Conservation (phyloP, 2,329 filamentous ascomycete species). For the Stachybotrys echinatus region DNA sequence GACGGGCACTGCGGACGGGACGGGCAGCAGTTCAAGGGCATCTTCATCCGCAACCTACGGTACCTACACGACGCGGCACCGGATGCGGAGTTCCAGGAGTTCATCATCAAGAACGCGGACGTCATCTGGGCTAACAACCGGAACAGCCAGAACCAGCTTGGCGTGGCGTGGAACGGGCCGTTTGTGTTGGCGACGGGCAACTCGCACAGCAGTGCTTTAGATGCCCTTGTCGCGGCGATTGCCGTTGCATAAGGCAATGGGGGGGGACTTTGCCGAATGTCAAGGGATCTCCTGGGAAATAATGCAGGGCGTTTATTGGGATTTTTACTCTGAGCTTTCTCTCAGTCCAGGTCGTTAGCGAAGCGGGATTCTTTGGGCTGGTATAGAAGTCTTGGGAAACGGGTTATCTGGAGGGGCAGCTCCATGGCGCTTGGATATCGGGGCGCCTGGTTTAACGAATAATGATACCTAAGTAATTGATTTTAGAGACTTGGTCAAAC, state of each 20-base stretch:
- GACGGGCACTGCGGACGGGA: slow-evolving; percentile 37
- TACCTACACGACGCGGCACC: slow-evolving; percentile 49
- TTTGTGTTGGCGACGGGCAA: slow-evolving; percentile 45
- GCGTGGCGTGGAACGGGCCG: slow-evolving; percentile 62
- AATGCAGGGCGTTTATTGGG: too few species aligned
- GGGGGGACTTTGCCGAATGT: too few species aligned
- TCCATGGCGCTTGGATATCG: not conserved
- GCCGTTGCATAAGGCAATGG: slow-evolving; percentile 26
- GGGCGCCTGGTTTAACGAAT: not conserved
- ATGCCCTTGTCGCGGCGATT: slow-evolving; percentile 59
- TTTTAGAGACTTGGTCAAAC: not conserved
- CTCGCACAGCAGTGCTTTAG: slow-evolving; percentile 61
- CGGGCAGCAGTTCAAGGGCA: slow-evolving; percentile 65
- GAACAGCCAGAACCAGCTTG: slow-evolving; percentile 44
- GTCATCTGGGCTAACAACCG: slow-evolving; percentile 60
- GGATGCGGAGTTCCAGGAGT: slow-evolving; percentile 41
- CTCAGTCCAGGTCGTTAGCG: too few species aligned
- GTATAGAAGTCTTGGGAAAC: not conserved
- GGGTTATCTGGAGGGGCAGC: not conserved
- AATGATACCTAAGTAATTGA: not conserved
- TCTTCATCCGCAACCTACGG: slow-evolving; percentile 61
- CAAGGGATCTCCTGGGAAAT: too few species aligned
- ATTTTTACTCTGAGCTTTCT: too few species aligned
- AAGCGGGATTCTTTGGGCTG: too few species aligned
- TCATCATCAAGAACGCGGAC: slow-evolving; percentile 57